These are phyloP conservation scores for Tetrahymena elliotti DNA, from an alignment of 73 alveolate genomes.

Conservation along the genomic window DNA sequence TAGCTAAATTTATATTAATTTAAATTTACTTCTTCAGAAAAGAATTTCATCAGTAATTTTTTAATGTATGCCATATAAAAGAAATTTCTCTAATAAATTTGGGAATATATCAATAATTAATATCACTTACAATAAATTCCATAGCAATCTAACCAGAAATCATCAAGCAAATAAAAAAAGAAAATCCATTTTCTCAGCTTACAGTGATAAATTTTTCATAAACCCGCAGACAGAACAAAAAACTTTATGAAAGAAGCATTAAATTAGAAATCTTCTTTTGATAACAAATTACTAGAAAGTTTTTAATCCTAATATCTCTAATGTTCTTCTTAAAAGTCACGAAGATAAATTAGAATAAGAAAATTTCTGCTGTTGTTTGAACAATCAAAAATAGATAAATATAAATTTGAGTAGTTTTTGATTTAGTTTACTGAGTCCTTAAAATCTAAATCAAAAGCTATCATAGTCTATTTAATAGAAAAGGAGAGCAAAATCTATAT, in stretches of 20 bases:
- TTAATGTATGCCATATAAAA: neutral
- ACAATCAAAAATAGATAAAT: too few relatives aligned
- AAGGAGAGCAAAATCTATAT: too few relatives aligned
- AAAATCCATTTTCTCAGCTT: neutral
- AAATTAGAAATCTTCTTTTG: too few relatives aligned
- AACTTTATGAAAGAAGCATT: neutral
- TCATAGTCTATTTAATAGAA: too few relatives aligned
- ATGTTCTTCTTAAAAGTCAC: too few relatives aligned
- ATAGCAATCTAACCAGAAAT: neutral
- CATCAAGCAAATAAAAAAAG: neutral
- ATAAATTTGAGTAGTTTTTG: neutral
- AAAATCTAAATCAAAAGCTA: too few relatives aligned
- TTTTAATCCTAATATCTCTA: too few relatives aligned
- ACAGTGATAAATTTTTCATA: neutral
- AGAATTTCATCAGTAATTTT: neutral
- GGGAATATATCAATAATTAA: neutral
- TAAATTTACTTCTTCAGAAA: neutral
- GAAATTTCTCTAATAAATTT: neutral
- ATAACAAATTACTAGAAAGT: too few relatives aligned
- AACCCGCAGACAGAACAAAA: neutral
- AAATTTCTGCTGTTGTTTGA: neutral
- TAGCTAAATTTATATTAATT: neutral
- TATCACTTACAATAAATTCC: neutral
- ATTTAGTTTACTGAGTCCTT: neutral
- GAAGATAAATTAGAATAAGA: too few relatives aligned